Evolutionary conservation across 805 yeast species (phyloP), one percentile per base, ranked within the genome.

Genomic region (Nakazawaea sp.): DNA sequence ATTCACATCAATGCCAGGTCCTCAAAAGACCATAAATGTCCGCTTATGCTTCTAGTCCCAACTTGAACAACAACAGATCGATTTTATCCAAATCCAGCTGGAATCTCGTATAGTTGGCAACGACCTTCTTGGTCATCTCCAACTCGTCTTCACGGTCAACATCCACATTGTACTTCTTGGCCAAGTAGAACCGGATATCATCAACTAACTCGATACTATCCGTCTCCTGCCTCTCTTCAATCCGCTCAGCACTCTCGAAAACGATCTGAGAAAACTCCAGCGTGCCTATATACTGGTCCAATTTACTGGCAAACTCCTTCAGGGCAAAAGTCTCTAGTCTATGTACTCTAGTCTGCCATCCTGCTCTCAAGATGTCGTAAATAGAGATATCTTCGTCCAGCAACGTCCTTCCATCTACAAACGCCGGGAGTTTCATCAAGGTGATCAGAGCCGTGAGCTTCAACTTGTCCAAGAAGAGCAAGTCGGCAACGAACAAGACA

Each of bases 171-270:
- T 56, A 62, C 33, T 53, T 58, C 47, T 67, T 63, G 10, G 61
- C 49, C 32, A 84, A 54, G 45, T 77, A 80, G 53, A 69, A 84
- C 44, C 88, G 62, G 9, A 84, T 78, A 58, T 83, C 94, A 55
- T 83, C 95, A 19, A 84, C 64, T 46, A 84, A 60, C 48, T 84
- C 95, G 50, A 84, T 80, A 1, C 90, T 80, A 58, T 84, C 95
- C 0, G 83, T 79, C 42, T 77, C 85, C 46, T 84, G 78, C 50
- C 92, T 67, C 12, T 53, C 56, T 16, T 67, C 49, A 34, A 84
- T 81, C 46, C 85, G 59, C 12, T 49, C 44, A 0, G 90, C 81
- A 35, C 43, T 46, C 40, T 68, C 71, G n/a, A 45, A 8, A 5
- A 68, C 52, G 13, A 69, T 50, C 0, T 52, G 59, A 33, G 55